Conservation (phyloP, 352 stramenopile species). For the Globisporangium echinulatum region DNA sequence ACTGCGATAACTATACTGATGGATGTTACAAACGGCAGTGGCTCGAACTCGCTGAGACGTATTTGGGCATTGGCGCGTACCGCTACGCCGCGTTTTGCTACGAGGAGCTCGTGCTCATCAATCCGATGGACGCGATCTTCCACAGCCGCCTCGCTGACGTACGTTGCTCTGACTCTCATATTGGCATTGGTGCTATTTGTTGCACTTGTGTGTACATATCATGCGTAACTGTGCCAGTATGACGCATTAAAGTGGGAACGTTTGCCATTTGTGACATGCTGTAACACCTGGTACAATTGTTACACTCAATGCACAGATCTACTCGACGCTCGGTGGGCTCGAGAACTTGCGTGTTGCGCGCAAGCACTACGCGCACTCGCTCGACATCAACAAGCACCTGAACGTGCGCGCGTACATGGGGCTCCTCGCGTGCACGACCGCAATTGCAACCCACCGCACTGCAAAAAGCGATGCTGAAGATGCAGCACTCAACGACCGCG, state of each 20-base stretch:
- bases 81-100: constrained; percentile 65
- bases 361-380: constrained; percentile 66
- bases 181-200: no score
- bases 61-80: constrained; percentile 45
- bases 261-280: neutral
- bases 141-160: constrained; percentile 60
- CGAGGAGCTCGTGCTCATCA: constrained; percentile 65
- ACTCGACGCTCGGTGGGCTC: constrained; percentile 53
- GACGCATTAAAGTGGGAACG: no score
- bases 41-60: constrained; percentile 53
- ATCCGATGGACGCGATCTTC: constrained; percentile 58
- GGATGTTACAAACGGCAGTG: constrained; percentile 21
- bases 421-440: constrained; percentile 48
- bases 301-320: constrained; percentile 24
- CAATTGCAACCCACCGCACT: constrained; percentile 34
- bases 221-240: no score
- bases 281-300: no score
- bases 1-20: no score
- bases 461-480: constrained; percentile 46
- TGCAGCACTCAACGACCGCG: constrained; percentile 44
- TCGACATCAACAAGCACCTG: constrained; percentile 58
- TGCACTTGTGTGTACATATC: no score
- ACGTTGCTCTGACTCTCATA: constrained; percentile 5
- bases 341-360: constrained; percentile 51
- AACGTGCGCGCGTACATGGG: constrained; percentile 49